Evolutionary conservation across 208 protist genomes (phyloP).

Genomic region (Acanthamoeba divionensis): DNA sequence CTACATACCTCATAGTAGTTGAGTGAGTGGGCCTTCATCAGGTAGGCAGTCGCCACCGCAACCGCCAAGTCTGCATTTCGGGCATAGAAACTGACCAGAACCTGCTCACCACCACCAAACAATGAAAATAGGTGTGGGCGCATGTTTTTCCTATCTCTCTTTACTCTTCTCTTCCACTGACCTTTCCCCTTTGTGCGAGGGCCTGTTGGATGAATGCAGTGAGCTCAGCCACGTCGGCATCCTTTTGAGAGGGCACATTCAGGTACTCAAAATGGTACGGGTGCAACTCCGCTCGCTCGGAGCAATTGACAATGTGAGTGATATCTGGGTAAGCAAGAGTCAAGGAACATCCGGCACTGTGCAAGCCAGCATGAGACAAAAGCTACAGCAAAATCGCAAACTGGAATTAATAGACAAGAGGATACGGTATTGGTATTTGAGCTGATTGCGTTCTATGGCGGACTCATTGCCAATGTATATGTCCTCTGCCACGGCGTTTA

Average conservation of each 20-base stretch:
- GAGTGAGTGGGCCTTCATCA: not conserved
- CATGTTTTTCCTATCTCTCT: no score
- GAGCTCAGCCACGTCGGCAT: not conserved
- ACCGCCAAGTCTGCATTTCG: conserved; percentile 5
- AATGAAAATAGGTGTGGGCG: no score
- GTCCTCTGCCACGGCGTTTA: not conserved
- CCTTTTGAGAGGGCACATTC: not conserved
- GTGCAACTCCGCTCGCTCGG: not conserved
- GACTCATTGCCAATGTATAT: conserved; percentile 5
- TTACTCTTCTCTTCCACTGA: no score
- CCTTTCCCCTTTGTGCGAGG: no score
- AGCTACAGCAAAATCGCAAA: not conserved
- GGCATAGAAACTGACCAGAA: not conserved
- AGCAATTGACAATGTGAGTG: conserved; percentile 28
- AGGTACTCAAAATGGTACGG: conserved; percentile 31
- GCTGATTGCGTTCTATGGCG: not conserved
- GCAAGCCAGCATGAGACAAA: not conserved
- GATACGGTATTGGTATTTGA: conserved; percentile 21
- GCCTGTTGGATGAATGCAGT: no score
- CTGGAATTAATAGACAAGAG: not conserved
- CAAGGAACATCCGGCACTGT: not conserved
- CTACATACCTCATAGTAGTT: not conserved
- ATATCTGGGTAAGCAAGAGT: not conserved
- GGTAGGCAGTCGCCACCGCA: not conserved
- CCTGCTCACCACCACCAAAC: not conserved